Evolutionary conservation across 371 early-diverging fungal species (phyloP), one percentile per base, ranked within the genome.

Genomic region (Saksenaea oblongispora): DNA sequence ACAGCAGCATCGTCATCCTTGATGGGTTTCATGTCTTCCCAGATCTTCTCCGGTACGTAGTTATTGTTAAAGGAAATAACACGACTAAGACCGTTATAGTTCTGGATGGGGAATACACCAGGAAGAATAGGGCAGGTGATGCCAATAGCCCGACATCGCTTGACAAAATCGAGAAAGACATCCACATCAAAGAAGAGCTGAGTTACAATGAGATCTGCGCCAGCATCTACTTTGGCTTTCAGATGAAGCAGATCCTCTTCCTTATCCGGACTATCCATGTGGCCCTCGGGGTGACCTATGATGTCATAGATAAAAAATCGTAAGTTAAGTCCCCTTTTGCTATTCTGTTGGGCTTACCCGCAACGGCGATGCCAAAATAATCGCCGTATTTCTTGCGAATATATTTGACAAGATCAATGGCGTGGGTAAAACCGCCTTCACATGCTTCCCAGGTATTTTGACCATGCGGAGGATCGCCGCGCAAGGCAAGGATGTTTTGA

Each of bases 1-100:
- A 97, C 92, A 31, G 95, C 95, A 64, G 91, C 88, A 79, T 97
- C 98, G 64, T 97, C 95, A 55, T 95, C 96, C 87, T 97, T 96
- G 84, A 96, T 95, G 31, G 90, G 87, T 66, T 94, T 95, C 56
- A 97, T 81, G n/a, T 84, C 93, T 54, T 90, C 89, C 79, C 84
- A 82, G 58, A 97, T 89, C 71, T 85, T 75, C 65, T 89, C 82
- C 37, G 98, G 98, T 8, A 97, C 95, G 62, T 64, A 70, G 70
- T 95, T 94, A 75, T 93, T 89, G 74, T 91, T 91, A 73, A 94
- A 90, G 14, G 91, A 84, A 47, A 93, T 91, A 80, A 95, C 92
- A 61, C 93, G 84, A 72, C 86, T 85, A 75, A 95, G 89, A 36
- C 94, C 93, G 53, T 80, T 84, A 69, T 94, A 95, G 65, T 85